Evolutionary conservation across 2,329 filamentous ascomycete genomes (phyloP).

Genomic region (Pseudocercospora pini-densiflorae): DNA sequence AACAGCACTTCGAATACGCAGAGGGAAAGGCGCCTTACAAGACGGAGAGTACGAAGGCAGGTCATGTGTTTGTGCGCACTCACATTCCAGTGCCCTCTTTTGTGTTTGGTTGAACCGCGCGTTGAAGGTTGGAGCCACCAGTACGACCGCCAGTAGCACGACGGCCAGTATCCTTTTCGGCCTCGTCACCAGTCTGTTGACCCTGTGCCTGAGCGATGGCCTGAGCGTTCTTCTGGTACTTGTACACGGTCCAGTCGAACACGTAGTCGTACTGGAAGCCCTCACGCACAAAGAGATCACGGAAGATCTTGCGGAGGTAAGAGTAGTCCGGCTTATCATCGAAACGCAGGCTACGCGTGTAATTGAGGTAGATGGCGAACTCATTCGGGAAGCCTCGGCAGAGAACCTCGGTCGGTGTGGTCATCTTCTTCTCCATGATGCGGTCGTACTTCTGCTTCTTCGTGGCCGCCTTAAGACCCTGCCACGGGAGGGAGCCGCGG

Average conservation of each 20-base stretch:
- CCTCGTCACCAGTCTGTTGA: slow-evolving; percentile 60
- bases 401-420: slow-evolving; percentile 95
- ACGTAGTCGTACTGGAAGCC: slow-evolving; percentile 99
- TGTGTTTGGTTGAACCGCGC: slow-evolving; percentile 70
- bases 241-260: slow-evolving; percentile 99
- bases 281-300: slow-evolving; percentile 96
- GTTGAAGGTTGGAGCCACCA: slow-evolving; percentile 61
- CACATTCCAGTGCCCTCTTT: slow-evolving; percentile 96
- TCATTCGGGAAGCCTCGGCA: slow-evolving; percentile 99
- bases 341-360: slow-evolving; percentile 97
- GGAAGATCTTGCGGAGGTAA: slow-evolving; percentile 99
- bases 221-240: slow-evolving; percentile 99
- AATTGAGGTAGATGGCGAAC: slow-evolving; percentile 99
- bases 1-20: slow-evolving; percentile 67
- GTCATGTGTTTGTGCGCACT: slow-evolving; percentile 68
- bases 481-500: slow-evolving; percentile 97
- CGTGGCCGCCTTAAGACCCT: slow-evolving; percentile 73
- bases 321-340: slow-evolving; percentile 99
- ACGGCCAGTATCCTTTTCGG: slow-evolving; percentile 76
- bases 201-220: slow-evolving; percentile 81
- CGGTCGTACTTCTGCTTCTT: slow-evolving; percentile 99
- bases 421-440: slow-evolving; percentile 99
- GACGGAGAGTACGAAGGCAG: slow-evolving; percentile 39
- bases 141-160: slow-evolving; percentile 64
- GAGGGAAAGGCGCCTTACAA: slow-evolving; percentile 89